Evolutionary conservation across 129 eudicot genomes (phyloP).

Genomic region (Pseudognaphalium luteoalbum): DNA sequence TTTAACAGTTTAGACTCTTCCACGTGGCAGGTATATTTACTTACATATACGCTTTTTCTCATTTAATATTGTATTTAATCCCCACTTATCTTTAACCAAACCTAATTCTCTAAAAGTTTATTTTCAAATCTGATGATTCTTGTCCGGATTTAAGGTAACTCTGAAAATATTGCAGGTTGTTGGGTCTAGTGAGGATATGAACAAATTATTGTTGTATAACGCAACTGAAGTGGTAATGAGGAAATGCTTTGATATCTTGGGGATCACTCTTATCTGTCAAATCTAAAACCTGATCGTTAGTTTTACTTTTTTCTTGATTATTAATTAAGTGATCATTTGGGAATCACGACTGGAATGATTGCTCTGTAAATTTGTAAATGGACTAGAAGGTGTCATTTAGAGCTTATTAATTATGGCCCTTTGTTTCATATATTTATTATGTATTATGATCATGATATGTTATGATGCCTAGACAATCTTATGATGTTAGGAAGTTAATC

Average conservation of each 20-base stretch:
- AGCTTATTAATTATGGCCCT: background rate
- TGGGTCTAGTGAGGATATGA: background rate
- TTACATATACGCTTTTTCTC: background rate
- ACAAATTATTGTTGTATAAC: background rate
- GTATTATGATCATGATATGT: background rate
- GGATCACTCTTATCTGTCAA: background rate
- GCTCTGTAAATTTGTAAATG: too few species aligned
- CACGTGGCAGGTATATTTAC: background rate
- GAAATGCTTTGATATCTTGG: background rate
- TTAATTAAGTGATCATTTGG: background rate
- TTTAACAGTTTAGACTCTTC: background rate
- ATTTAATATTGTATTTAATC: background rate
- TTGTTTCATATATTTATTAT: background rate
- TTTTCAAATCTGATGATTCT: background rate
- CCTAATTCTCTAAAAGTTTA: background rate
- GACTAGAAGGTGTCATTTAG: background rate
- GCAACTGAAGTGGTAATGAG: background rate
- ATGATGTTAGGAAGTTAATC: background rate
- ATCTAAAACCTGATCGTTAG: background rate
- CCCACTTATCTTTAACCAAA: background rate
- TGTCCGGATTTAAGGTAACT: background rate
- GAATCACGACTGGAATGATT: background rate
- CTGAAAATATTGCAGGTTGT: background rate
- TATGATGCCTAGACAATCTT: background rate
- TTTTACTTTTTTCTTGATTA: background rate